Evolutionary conservation across 257 asterid species (phyloP).

Genomic region (Prunella vulgaris): DNA sequence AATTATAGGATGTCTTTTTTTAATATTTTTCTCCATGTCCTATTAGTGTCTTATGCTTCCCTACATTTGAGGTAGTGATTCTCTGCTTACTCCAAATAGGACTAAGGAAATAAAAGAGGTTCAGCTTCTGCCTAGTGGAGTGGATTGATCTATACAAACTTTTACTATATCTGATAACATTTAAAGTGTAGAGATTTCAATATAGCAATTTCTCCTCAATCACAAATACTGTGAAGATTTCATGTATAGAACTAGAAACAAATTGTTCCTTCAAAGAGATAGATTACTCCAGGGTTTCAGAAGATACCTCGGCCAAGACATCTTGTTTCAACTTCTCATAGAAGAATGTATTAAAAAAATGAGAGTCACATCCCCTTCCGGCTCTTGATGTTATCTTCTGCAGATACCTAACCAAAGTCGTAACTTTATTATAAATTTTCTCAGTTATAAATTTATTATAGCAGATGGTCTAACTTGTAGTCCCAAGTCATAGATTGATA

Average conservation of each 20-base stretch:
- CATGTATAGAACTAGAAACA: constrained; percentile 7
- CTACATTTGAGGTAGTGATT: background rate
- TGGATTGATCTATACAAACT: background rate
- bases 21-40: background rate
- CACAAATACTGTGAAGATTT: constrained; percentile 15
- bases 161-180: background rate
- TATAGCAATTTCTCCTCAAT: background rate
- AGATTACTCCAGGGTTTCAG: constrained; percentile 14
- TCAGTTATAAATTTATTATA: constrained; percentile 18
- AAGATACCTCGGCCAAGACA: constrained; percentile 56
- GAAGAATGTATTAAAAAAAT: constrained; percentile 83
- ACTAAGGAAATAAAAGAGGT: background rate
- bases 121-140: constrained; percentile 6
- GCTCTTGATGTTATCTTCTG: constrained; percentile 43
- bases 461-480: constrained; percentile 12
- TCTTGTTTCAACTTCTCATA: constrained; percentile 75
- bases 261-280: constrained; percentile 10
- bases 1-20: background rate
- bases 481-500: constrained; percentile 4
- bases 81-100: background rate
- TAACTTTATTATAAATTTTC: constrained; percentile 18
- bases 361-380: constrained; percentile 37
- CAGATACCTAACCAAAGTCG: constrained; percentile 58
- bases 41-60: background rate
- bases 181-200: background rate